Conservation (phyloP, 2,329 filamentous ascomycete genomes). For the Mycogone perniciosa region DNA sequence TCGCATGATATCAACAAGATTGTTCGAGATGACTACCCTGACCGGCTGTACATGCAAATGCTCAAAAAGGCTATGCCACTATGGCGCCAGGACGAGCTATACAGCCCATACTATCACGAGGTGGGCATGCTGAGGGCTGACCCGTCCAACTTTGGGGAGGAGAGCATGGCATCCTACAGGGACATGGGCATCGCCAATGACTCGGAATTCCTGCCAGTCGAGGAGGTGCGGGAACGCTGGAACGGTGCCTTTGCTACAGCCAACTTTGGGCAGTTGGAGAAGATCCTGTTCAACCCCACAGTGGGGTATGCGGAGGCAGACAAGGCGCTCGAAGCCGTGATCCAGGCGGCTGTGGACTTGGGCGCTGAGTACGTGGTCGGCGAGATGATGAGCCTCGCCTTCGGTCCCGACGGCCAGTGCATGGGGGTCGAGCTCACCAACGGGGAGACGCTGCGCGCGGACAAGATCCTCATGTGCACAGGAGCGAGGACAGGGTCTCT, state of each 20-base stretch:
- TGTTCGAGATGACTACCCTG: conserved; percentile 36
- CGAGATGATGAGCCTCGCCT: conserved; percentile 39
- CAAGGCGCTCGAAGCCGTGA: conserved; percentile 48
- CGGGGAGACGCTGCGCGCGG: conserved; percentile 42
- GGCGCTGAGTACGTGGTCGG: conserved; percentile 51
- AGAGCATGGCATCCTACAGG: conserved; percentile 35
- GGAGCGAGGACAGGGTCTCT: conserved; percentile 52
- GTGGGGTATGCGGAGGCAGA: conserved; percentile 56
- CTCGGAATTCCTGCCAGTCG: conserved; percentile 36
- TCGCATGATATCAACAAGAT: conserved; percentile 44
- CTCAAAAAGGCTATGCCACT: conserved; percentile 34
- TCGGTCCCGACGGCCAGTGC: conserved; percentile 41
- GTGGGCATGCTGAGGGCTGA: conserved; percentile 47
- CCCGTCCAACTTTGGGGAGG: conserved; percentile 35
- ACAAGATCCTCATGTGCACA: conserved; percentile 48
- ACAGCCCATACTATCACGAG: conserved; percentile 48
- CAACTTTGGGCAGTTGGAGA: conserved; percentile 49
- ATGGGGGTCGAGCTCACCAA: conserved; percentile 43
- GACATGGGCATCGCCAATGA: conserved; percentile 34
- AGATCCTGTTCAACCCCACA: conserved; percentile 50
- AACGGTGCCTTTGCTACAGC: conserved; percentile 52
- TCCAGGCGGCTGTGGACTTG: conserved; percentile 42
- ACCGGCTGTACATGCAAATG: conserved; percentile 35
- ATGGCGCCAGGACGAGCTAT: conserved; percentile 41
- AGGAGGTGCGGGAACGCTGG: conserved; percentile 49